These are phyloP conservation scores for Violaceomyces palustris DNA, from an alignment of 1,284 basidiomycete species.

Conservation along the genomic window DNA sequence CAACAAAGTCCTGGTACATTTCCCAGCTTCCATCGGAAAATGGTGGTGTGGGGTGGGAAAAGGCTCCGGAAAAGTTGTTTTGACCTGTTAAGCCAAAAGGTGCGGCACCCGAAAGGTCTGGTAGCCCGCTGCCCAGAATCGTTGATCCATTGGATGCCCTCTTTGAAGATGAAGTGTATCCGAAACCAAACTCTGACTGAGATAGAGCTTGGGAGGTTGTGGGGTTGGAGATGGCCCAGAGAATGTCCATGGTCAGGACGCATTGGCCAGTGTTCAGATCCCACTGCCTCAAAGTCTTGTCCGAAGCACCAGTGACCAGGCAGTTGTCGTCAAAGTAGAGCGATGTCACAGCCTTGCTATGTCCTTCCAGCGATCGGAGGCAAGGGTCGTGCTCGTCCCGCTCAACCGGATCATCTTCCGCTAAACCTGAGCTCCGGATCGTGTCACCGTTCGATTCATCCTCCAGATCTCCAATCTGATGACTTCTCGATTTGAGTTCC, in stretches of 20 bases:
- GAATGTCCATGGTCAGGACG: constrained; percentile 97
- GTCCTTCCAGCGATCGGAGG: constrained; percentile 75
- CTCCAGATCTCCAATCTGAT: constrained; percentile 6
- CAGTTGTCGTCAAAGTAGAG: constrained; percentile 93
- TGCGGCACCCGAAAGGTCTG: constrained; percentile 15
- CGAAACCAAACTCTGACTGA: constrained; percentile 36
- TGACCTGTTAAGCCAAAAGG: constrained; percentile 18
- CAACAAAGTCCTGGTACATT: constrained; percentile 95
- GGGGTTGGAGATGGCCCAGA: constrained; percentile 97
- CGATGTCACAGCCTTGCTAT: constrained; percentile 83
- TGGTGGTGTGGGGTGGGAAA: constrained; percentile 68
- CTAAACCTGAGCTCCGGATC: constrained; percentile 3
- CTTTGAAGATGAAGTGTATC: constrained; percentile 55
- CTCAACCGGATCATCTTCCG: constrained; percentile 55
- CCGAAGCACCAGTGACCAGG: constrained; percentile 90
- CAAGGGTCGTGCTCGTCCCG: constrained; percentile 59
- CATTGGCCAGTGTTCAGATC: constrained; percentile 94
- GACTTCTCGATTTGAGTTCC: constrained; percentile 15
- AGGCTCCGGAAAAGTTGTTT: constrained; percentile 57
- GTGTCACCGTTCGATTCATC: constrained; percentile 17
- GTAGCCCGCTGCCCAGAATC: constrained; percentile 19
- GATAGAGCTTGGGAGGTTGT: constrained; percentile 58
- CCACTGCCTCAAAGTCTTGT: constrained; percentile 98
- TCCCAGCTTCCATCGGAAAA: constrained; percentile 84
- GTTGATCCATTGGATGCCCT: constrained; percentile 21